phyloP scores from a whole-genome alignment of 2,329 filamentous ascomycete species.

The Shiraia sp. region DNA sequence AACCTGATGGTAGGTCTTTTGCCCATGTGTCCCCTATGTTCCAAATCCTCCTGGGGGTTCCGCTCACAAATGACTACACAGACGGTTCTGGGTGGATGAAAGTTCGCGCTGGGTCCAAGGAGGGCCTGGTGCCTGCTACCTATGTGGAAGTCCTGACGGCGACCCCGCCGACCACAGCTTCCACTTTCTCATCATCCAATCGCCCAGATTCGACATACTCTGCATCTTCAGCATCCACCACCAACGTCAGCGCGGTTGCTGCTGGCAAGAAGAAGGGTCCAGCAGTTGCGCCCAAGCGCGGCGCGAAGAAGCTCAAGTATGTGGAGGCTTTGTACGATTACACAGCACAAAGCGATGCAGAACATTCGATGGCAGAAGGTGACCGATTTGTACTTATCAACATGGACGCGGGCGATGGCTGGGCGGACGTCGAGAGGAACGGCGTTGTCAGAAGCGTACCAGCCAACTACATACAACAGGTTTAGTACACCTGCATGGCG shows the following conservation, averaged over 20 bases:
- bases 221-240: conserved; percentile 74
- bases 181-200: conserved; percentile 40
- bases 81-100: conserved; percentile 93
- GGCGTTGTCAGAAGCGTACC: conserved; percentile 87
- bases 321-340: conserved; percentile 95
- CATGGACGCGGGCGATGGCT: conserved; percentile 88
- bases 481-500: conserved; percentile 48
- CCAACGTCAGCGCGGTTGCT: conserved; percentile 47
- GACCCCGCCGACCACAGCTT: conserved; percentile 44
- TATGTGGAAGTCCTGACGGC: conserved; percentile 71
- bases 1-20: conserved; percentile 77
- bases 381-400: conserved; percentile 90
- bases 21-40: conserved; percentile 17
- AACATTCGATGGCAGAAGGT: conserved; percentile 89
- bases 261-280: conserved; percentile 81
- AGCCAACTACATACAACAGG: conserved; percentile 85
- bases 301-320: conserved; percentile 91
- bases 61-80: conserved; percentile 46
- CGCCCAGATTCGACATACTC: conserved; percentile 66
- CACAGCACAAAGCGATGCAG: conserved; percentile 77
- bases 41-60: conserved; percentile 15
- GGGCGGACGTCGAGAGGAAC: conserved; percentile 94
- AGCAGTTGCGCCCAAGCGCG: conserved; percentile 84
- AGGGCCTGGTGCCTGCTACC: conserved; percentile 83
- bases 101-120: conserved; percentile 72